Base-by-base conservation (phyloP, 257 asterid genomes). In the Penstemon newberryi region DNA sequence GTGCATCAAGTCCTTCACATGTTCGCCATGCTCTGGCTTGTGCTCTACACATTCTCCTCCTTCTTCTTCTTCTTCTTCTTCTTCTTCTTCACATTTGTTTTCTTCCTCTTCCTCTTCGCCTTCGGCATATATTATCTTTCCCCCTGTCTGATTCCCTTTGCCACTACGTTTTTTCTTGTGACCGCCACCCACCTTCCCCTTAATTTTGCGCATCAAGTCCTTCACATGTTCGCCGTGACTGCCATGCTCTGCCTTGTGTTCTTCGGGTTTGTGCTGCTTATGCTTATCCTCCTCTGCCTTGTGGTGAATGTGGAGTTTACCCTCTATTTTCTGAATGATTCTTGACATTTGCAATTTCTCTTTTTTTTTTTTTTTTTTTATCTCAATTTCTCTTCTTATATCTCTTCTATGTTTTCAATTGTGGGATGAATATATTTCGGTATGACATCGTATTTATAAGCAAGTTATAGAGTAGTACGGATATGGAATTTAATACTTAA, bases 141-240 rank as follows among this genome's bases (percentile, higher is more conserved):
- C 80, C 51, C 7, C 74, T 37, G 56, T 36, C 9, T 12, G 45
- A 15, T 64, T 52, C 45, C 47, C 62, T 6, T 69, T n/a, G 40
- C 50, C 8, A 44, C 51, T 8, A 4, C 5, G 25, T 13, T 59
- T 65, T 13, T 49, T 13, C 7, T 66, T 43, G 11, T 44, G 66
- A 12, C 53, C 52, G 12, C 69, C 64, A 42, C 61, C 55, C 58
- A 67, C 37, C 70, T 76, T 76, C 57, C 60, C 56, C 77, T 76
- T 76, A 44, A 76, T 55, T 52, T 76, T 65, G 65, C 65, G 72
- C 74, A 71, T 47, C 5, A 67, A 11, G 38, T 50, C 77, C 50
- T 67, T 66, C 7, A 66, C 3, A 3, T 54, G 70, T 49, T 47
- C 69, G 11, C 72, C 37, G 9, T 65, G 72, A 47, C 61, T 37